phyloP scores from a whole-genome alignment of 305 asterid genomes.

The Solanum hybrid region DNA sequence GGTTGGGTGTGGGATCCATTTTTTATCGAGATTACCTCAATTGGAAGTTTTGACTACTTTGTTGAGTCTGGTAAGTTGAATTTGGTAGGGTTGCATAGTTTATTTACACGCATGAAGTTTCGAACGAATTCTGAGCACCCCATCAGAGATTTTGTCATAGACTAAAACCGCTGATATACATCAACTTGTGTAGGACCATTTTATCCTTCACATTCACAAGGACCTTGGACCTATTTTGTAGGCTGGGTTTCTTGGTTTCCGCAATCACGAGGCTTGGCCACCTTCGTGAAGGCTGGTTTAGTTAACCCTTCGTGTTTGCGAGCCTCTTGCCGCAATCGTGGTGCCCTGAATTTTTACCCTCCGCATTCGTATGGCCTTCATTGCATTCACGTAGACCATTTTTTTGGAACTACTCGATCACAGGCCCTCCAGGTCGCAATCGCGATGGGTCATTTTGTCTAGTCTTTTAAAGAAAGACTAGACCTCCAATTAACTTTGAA shows the following conservation, averaged over 20 bases:
- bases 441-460: not conserved
- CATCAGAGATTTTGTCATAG: not conserved
- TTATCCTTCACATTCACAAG: not conserved
- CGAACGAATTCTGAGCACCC: not conserved
- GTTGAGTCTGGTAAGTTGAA: not conserved
- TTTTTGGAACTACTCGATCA: not conserved
- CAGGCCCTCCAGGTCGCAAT: not conserved
- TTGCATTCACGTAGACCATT: not conserved
- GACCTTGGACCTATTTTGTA: not conserved
- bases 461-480: too few species aligned
- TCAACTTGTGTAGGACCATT: not conserved
- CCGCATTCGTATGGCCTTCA: not conserved
- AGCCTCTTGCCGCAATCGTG: not conserved
- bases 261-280: not conserved
- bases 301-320: not conserved
- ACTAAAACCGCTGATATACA: too few species aligned
- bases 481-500: too few species aligned
- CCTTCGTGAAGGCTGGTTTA: not conserved
- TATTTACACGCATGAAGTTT: not conserved
- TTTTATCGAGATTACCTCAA: not conserved
- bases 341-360: not conserved
- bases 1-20: not conserved
- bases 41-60: not conserved
- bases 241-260: not conserved
- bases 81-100: not conserved